These are phyloP conservation scores for Prunus mira DNA, from an alignment of 306 rosid genomes.

Conservation along the genomic window DNA sequence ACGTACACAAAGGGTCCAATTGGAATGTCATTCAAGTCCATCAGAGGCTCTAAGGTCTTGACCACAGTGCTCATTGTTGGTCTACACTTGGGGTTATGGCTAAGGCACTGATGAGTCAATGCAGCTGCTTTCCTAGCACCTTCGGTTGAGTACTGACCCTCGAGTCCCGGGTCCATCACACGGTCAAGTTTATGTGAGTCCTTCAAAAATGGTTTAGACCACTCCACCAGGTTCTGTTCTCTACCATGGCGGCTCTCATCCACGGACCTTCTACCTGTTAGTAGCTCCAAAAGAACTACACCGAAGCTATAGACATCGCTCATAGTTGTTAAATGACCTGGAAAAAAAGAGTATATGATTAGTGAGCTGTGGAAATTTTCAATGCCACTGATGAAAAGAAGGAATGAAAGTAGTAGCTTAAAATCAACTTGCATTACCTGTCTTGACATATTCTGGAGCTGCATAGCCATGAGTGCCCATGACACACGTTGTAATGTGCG, in stretches of 20 bases:
- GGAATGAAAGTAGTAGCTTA: neutral
- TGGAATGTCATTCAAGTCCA: slow-evolving; percentile 56
- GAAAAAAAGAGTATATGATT: neutral
- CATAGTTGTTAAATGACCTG: slow-evolving; percentile 81
- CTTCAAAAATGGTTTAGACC: slow-evolving; percentile 77
- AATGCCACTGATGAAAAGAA: neutral
- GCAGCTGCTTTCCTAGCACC: slow-evolving; percentile 63
- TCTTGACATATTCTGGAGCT: slow-evolving; percentile 80
- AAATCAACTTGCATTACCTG: slow-evolving; percentile 48
- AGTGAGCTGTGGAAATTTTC: neutral
- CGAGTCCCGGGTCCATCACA: slow-evolving; percentile 74
- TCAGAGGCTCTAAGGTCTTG: slow-evolving; percentile 54
- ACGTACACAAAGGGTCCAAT: slow-evolving; percentile 78
- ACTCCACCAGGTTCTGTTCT: slow-evolving; percentile 76
- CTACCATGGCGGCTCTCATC: slow-evolving; percentile 64
- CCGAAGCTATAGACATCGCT: slow-evolving; percentile 87
- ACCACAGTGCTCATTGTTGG: slow-evolving; percentile 82
- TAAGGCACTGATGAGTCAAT: slow-evolving; percentile 72
- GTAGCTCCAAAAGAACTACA: slow-evolving; percentile 79
- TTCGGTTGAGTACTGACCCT: slow-evolving; percentile 68
- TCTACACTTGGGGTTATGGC: slow-evolving; percentile 60
- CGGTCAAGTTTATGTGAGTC: slow-evolving; percentile 62
- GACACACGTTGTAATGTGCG: slow-evolving; percentile 57
- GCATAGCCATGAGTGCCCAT: slow-evolving; percentile 97
- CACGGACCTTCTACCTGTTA: slow-evolving; percentile 63